Evolutionary conservation across 2,329 filamentous ascomycete genomes (phyloP).

Genomic region (Salinomyces thailandicus): DNA sequence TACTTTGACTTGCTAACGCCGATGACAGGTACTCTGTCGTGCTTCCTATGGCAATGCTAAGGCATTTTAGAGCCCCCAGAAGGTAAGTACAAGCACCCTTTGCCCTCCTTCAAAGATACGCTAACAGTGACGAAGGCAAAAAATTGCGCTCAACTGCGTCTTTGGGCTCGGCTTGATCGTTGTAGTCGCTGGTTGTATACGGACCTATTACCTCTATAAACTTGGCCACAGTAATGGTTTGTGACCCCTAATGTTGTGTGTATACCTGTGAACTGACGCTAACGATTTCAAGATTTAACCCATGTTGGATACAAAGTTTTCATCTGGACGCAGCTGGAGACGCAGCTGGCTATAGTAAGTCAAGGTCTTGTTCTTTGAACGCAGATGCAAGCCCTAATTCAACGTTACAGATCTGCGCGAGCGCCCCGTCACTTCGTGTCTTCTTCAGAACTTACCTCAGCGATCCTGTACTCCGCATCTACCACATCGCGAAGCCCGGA

Average conservation of each 20-base stretch:
- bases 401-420: no score
- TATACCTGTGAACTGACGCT: no score
- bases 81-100: no score
- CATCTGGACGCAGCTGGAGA: slow-evolving; percentile 19
- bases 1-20: no score
- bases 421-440: slow-evolving; percentile 19
- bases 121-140: slow-evolving; percentile 25
- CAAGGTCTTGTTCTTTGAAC: no score
- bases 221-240: no score
- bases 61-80: slow-evolving; percentile 33
- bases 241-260: no score
- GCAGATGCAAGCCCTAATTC: no score
- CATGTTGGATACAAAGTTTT: slow-evolving; percentile 18
- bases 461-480: slow-evolving; percentile 2
- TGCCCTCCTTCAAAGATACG: not conserved
- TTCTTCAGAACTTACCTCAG: slow-evolving; percentile 21
- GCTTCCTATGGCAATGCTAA: slow-evolving; percentile 28
- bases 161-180: slow-evolving; percentile 22
- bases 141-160: slow-evolving; percentile 15
- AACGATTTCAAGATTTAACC: no score
- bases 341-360: no score
- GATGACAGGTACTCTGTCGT: slow-evolving; percentile 13
- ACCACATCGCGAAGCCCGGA: not conserved
- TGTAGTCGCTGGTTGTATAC: slow-evolving; percentile 22
- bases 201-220: no score